Evolutionary conservation across 148 eudicot genomes (phyloP), one percentile per base, ranked within the genome.

Genomic region (Amaranthus palmeri): DNA sequence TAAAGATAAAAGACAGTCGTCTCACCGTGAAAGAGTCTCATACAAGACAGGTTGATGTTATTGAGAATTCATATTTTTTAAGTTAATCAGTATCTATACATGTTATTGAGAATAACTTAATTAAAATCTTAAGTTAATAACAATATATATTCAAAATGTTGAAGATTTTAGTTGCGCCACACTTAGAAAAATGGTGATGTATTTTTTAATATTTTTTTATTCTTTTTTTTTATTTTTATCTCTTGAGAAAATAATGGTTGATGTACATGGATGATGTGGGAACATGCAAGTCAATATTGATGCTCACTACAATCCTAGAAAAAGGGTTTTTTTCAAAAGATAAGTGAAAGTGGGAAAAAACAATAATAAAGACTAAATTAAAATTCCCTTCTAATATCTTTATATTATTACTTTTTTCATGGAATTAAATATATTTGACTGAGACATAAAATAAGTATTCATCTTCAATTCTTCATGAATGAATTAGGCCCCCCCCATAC

Each of bases 221-320:
- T 65, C 12, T 18, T 4, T 25, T 67, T 6, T 10, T 4, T 51
- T 0, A 48, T 40, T 52, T 36, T 17, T 5, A n/a, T n/a, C n/a
- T 14, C 36, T 25, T 25, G 36, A 62, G 6, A 11, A 9, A 4
- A 41, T n/a, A 25, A 25, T 3, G 9, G 41, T 54, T 3, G 5
- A 64, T 60, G 67, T 42, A 54, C 3, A 42, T 52, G 58, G 46
- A 18, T 53, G 56, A 36, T 61, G 41, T 58, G 57, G 11, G 58
- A 66, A 74, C 77, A 74, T 74, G 72, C 69, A 70, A 77, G 67
- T 65, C 66, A 77, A 77, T 62, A 17, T 40, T 49, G 44, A 56
- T 15, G 42, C 25, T 64, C 56, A 41, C 54, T 62, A n/a, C 73
- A 43, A 8, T 48, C 55, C 54, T 43, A n/a, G 25, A 7, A 25